Evolutionary conservation across 805 yeast species (phyloP).

Genomic region (Sungouiella blattae): DNA sequence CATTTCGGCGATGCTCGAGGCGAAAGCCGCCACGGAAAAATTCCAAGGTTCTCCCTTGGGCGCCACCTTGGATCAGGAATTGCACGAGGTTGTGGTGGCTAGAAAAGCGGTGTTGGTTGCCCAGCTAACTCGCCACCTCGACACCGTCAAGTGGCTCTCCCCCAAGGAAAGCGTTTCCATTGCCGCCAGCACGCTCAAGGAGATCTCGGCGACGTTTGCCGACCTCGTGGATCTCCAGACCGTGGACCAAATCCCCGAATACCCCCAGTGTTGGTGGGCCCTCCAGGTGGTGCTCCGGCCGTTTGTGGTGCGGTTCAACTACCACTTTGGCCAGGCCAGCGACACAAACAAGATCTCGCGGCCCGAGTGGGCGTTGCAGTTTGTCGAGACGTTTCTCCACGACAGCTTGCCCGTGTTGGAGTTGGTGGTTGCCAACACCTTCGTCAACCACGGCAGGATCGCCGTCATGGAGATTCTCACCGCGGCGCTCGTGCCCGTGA

Average conservation of each 20-base stretch:
- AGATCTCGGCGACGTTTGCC: constrained; percentile 4
- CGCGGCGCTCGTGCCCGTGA: constrained; percentile 44
- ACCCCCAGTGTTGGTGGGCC: constrained; percentile 47
- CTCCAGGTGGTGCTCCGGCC: constrained; percentile 45
- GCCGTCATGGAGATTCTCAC: constrained; percentile 41
- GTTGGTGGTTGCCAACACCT: constrained; percentile 32
- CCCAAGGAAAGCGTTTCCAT: constrained; percentile 11
- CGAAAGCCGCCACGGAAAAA: constrained; percentile 5
- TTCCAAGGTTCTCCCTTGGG: neutral
- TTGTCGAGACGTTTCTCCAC: constrained; percentile 40
- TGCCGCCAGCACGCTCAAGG: constrained; percentile 10
- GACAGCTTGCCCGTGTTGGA: constrained; percentile 40
- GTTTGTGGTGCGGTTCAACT: constrained; percentile 49
- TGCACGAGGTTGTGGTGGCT: constrained; percentile 5
- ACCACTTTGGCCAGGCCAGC: constrained; percentile 50
- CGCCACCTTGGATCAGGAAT: neutral
- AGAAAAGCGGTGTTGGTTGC: constrained; percentile 8
- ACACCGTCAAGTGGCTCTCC: constrained; percentile 23
- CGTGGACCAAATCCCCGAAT: constrained; percentile 21
- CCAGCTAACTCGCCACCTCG: constrained; percentile 10
- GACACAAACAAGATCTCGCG: constrained; percentile 64
- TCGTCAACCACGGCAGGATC: constrained; percentile 24
- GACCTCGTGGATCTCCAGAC: constrained; percentile 31
- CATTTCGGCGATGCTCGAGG: constrained; percentile 11
- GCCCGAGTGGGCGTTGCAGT: constrained; percentile 69